Evolutionary conservation across 306 rosid genomes (phyloP), one percentile per base, ranked within the genome.

Genomic region (Casuarina equisetifolia): DNA sequence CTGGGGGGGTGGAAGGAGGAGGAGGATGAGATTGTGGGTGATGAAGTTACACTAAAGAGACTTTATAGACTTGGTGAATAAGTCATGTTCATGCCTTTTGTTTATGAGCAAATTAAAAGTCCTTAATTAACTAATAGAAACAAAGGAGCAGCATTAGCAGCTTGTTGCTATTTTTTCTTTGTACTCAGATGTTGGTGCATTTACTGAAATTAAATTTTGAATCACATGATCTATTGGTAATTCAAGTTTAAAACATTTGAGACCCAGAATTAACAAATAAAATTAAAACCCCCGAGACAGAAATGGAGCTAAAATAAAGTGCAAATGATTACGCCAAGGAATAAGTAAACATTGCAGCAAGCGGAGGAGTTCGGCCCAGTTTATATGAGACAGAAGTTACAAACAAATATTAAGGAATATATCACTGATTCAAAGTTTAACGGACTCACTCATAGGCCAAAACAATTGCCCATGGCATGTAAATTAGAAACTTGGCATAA

Each of bases 401-500:
- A 25, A 25, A 25, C 32, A 25, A 25, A 25, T 25, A 25, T 25
- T 25, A 25, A 58, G 64, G 40, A 58, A 58, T 58, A 20, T 12
- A 52, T 38, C 64, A 20, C 5, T 58, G 36, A 25, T 13, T 52
- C 4, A 17, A 58, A 58, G 64, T 58, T 58, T 5, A 58, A 58
- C 25, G 9, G 36, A 9, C 58, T 13, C 58, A 52, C 4, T 16
- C 6, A 17, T 52, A 52, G 58, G 58, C 15, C 4, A 17, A 4
- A 52, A 15, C 64, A 17, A 69, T 36, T 13, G 8, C 50, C 43
- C 73, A 58, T 55, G 63, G 16, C 25, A 75, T 36, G 53, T 51
- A 69, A 48, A 76, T 78, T 54, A 35, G 19, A 38, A 52, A 63
- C 35, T 15, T 8, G 32, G 54, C 2, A 75, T 55, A 57, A 63